Percentiles rank a stretch among this genome's conserved stretches.
Conservation (phyloP, 768 basidiomycete species). For the Boletus sp. region DNA sequence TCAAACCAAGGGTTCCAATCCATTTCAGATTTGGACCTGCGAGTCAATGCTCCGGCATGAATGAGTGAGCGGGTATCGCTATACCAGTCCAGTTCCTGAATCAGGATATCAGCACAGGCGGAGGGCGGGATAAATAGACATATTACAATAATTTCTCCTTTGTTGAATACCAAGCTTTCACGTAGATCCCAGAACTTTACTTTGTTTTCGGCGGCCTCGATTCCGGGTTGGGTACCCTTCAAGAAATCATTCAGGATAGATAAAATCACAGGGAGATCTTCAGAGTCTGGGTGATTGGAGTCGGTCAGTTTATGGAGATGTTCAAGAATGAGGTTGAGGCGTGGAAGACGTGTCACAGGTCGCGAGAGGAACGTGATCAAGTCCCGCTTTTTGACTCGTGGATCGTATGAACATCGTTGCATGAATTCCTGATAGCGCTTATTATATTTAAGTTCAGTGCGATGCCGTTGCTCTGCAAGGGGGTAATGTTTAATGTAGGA, state of each 20-base stretch:
- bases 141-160: conserved; percentile 79
- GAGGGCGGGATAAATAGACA: background rate
- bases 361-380: conserved; percentile 79
- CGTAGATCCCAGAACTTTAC: conserved; percentile 83
- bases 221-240: conserved; percentile 86
- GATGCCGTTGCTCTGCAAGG: conserved; percentile 77
- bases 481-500: conserved; percentile 87
- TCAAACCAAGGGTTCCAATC: conserved; percentile 72
- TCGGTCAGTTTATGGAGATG: conserved; percentile 65
- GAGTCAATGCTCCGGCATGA: conserved; percentile 59
- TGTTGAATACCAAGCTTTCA: conserved; percentile 70
- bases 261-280: conserved; percentile 70
- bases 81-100: conserved; percentile 78
- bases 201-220: conserved; percentile 85
- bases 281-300: conserved; percentile 73
- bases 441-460: conserved; percentile 70
- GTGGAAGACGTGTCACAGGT: conserved; percentile 84
- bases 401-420: conserved; percentile 56
- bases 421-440: conserved; percentile 64
- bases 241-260: conserved; percentile 67
- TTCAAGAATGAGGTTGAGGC: conserved; percentile 71
- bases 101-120: conserved; percentile 2
- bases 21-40: conserved; percentile 60
- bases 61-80: conserved; percentile 72
- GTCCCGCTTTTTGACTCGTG: conserved; percentile 70